Evolutionary conservation across 495 filamentous ascomycete species (phyloP).

Genomic region (Daldinia loculata): DNA sequence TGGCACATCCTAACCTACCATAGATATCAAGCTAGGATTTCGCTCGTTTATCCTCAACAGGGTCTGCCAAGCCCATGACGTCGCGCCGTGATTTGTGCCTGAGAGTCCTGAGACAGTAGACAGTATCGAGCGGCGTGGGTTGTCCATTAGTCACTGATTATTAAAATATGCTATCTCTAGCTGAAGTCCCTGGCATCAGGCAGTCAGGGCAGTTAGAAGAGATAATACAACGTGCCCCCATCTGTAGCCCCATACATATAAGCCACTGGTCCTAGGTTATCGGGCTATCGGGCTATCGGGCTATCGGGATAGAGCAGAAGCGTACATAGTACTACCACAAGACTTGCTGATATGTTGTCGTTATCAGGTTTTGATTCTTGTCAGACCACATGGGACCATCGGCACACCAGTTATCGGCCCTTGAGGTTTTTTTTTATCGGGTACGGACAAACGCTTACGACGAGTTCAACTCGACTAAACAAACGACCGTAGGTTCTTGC

Average conservation of each 20-base stretch:
- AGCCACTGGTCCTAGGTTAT: conserved; percentile 27
- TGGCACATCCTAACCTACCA: conserved; percentile 21
- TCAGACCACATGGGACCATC: not conserved
- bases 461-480: not conserved
- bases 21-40: conserved; percentile 6
- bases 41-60: conserved; percentile 20
- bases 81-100: conserved; percentile 34
- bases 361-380: conserved; percentile 3
- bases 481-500: not conserved
- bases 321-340: conserved; percentile 3
- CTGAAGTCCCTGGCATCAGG: not conserved
- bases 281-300: conserved; percentile 12
- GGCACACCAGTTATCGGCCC: not conserved
- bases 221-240: not conserved
- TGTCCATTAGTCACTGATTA: conserved; percentile 38
- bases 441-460: not conserved
- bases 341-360: conserved; percentile 20
- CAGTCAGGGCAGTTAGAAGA: not conserved
- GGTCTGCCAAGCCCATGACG: conserved; percentile 35
- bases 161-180: conserved; percentile 24
- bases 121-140: not conserved
- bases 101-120: conserved; percentile 5
- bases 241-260: conserved; percentile 6
- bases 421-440: not conserved
- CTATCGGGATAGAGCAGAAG: conserved; percentile 26